These are phyloP conservation scores for Paxillus rubicundulus DNA, from an alignment of 768 basidiomycete genomes.

Conservation along the genomic window DNA sequence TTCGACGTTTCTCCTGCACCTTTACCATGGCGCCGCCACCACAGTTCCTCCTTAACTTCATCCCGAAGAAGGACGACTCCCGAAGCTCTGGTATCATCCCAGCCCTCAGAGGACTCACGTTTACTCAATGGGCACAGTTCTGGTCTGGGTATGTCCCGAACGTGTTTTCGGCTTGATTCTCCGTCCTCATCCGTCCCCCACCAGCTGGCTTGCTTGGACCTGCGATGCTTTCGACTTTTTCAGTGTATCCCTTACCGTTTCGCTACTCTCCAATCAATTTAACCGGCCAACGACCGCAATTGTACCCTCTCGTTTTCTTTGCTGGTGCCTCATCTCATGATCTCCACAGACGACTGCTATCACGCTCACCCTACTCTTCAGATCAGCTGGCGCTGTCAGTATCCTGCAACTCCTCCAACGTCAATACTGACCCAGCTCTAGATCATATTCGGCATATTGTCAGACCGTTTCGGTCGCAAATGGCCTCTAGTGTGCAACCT, in stretches of 20 bases:
- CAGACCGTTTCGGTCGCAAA: slow-evolving; percentile 89
- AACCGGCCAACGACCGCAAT: slow-evolving; percentile 40
- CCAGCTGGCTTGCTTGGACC: slow-evolving; percentile 82
- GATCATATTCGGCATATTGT: slow-evolving; percentile 78
- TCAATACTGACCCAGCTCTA: slow-evolving; percentile 4
- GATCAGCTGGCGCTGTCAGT: slow-evolving; percentile 69
- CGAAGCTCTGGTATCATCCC: slow-evolving; percentile 37
- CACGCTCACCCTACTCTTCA: slow-evolving; percentile 90
- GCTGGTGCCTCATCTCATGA: not conserved
- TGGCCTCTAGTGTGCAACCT: slow-evolving; percentile 87
- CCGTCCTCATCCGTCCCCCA: not conserved
- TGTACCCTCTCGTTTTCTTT: slow-evolving; percentile 25
- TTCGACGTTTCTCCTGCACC: not conserved
- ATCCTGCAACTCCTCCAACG: not conserved
- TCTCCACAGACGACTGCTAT: slow-evolving; percentile 67
- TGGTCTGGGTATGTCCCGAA: slow-evolving; percentile 46
- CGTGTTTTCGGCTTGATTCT: not conserved
- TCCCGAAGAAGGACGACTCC: slow-evolving; percentile 47
- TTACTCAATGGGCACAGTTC: slow-evolving; percentile 57
- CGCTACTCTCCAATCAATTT: slow-evolving; percentile 49
- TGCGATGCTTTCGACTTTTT: slow-evolving; percentile 89
- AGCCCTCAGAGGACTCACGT: slow-evolving; percentile 44
- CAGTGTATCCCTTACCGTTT: slow-evolving; percentile 62
- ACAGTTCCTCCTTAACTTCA: slow-evolving; percentile 44
- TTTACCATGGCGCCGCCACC: slow-evolving; percentile 12